Conservation (phyloP, 2,329 filamentous ascomycete genomes). For the Cladosporium sp. region DNA sequence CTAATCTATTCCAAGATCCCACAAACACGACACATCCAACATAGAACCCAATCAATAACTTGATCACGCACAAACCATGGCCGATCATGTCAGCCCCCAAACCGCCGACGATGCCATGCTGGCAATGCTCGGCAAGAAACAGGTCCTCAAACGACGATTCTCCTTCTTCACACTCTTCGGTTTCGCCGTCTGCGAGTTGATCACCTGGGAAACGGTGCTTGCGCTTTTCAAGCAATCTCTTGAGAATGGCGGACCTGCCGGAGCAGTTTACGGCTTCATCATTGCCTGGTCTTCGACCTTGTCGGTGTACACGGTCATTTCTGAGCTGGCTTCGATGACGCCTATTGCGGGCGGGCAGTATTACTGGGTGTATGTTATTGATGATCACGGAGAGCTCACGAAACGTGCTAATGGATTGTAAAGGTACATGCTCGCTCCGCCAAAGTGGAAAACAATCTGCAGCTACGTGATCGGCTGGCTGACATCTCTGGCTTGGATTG, state of each 20-base stretch:
- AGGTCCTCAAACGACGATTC: slow-evolving; percentile 42
- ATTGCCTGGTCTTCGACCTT: slow-evolving; percentile 48
- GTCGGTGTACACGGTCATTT: slow-evolving; percentile 44
- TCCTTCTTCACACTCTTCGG: slow-evolving; percentile 40
- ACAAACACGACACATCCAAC: background rate
- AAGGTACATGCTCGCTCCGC: slow-evolving; percentile 40
- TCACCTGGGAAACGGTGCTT: slow-evolving; percentile 44
- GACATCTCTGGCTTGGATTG: slow-evolving; percentile 40
- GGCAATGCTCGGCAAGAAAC: slow-evolving; percentile 42
- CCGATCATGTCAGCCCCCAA: slow-evolving; percentile 4
- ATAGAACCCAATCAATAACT: slow-evolving; percentile 16
- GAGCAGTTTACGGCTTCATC: slow-evolving; percentile 49
- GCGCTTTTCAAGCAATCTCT: slow-evolving; percentile 40
- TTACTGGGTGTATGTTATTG: slow-evolving; percentile 35
- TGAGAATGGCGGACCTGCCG: slow-evolving; percentile 44
- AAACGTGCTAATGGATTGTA: background rate
- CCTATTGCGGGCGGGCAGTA: slow-evolving; percentile 44
- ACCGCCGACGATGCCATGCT: slow-evolving; percentile 34
- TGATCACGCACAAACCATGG: background rate
- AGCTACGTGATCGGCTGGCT: slow-evolving; percentile 44
- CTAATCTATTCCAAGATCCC: background rate
- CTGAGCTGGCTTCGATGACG: slow-evolving; percentile 45
- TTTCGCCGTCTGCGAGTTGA: slow-evolving; percentile 42
- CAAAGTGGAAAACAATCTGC: slow-evolving; percentile 35
- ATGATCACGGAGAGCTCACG: too few relatives aligned